These are phyloP conservation scores for Vanderwaltozyma tropicalis DNA, from an alignment of 805 yeast genomes.

Conservation along the genomic window DNA sequence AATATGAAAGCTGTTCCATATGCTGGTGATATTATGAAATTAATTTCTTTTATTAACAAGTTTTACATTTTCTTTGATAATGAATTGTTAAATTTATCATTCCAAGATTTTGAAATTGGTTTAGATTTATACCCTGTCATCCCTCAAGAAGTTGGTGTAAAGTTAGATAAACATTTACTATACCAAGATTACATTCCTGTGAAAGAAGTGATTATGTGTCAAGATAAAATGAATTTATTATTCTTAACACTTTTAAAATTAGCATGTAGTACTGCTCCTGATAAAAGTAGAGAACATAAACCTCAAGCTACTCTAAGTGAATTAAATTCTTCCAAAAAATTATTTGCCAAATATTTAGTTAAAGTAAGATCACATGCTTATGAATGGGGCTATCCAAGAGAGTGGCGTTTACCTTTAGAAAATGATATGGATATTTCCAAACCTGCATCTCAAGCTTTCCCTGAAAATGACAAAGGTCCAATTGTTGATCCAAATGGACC, in stretches of 20 bases:
- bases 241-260: slow-evolving; percentile 14
- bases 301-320: slow-evolving; percentile 10
- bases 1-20: slow-evolving; percentile 14
- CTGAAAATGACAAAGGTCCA: slow-evolving; percentile 7
- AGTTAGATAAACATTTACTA: slow-evolving; percentile 3
- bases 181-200: slow-evolving; percentile 18
- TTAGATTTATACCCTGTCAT: slow-evolving; percentile 16
- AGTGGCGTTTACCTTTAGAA: slow-evolving; percentile 11
- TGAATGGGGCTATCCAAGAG: slow-evolving; percentile 23
- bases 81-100: slow-evolving; percentile 19
- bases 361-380: slow-evolving; percentile 8
- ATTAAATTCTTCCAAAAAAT: slow-evolving; percentile 7
- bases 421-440: slow-evolving; percentile 3
- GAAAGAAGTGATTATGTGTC: slow-evolving; percentile 14
- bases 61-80: slow-evolving; percentile 17
- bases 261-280: slow-evolving; percentile 6
- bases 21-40: slow-evolving; percentile 21
- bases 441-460: slow-evolving; percentile 9
- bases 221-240: slow-evolving; percentile 18
- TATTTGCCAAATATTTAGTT: slow-evolving; percentile 6
- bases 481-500: slow-evolving; percentile 13
- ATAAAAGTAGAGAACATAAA: slow-evolving; percentile 9
- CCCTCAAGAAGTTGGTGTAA: slow-evolving; percentile 4
- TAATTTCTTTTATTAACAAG: slow-evolving; percentile 24
- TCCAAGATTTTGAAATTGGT: slow-evolving; percentile 25